Evolutionary conservation across 2,329 filamentous ascomycete genomes (phyloP), one percentile per base, ranked within the genome.

Genomic region (Neopestalotiopsis rosae): DNA sequence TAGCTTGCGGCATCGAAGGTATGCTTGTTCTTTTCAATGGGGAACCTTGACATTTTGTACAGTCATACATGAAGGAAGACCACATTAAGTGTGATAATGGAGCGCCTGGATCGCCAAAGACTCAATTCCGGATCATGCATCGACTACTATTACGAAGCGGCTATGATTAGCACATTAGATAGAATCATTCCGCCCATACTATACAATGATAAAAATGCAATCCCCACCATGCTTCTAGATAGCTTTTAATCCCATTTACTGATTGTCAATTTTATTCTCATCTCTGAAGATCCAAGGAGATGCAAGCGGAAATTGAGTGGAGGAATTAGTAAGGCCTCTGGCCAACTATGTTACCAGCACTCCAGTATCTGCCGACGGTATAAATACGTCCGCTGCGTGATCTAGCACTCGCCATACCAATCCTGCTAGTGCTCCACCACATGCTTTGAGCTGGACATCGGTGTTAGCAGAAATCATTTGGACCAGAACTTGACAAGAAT

Each of bases 391-490:
- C 59, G 17, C 59, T 62, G 32, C 59, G 59, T 12, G 59, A 30
- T 62, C 59, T 62, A 20, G 59, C 59, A 34, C 59, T 62, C 5
- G 59, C 59, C 59, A 62, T 62, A 17, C 59, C 59, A 6, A 62
- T 40, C 20, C 59, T 34, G 32, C 30, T 62, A n/a, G 59, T 62
- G 40, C 59, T 62, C 59, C 32, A 34, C 59, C 59, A 62, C 59
- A 62, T 62, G 13, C 28, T 34, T 40, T 62, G 59, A 34, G 59
- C 59, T 62, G 13, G 10, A 24, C 17, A 34, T 4, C 14, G 9
- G 17, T 62, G 59, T 62, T 30, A 62, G 14, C 10, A 40, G 6
- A 32, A 62, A 9, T 17, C 14, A 30, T n/a, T n/a, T 4, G 12
- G n/a, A 38, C n/a, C 1, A n/a, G 9, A 34, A 3, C 10, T 40